Evolutionary conservation across 164 flowering plant genomes (phyloP).

Genomic region (Macadamia tetraphylla): DNA sequence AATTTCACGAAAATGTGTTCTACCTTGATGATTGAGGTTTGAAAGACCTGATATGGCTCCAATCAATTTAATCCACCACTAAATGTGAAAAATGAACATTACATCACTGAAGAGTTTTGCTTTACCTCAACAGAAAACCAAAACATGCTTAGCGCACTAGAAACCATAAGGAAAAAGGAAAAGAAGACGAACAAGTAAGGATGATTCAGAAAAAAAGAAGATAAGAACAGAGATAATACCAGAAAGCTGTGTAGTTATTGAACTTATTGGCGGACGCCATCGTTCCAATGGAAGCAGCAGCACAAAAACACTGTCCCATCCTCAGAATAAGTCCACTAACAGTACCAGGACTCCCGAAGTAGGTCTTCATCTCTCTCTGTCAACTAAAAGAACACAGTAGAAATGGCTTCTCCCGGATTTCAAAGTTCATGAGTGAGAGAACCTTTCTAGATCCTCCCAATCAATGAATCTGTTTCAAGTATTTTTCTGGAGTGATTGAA

Average conservation of each 20-base stretch:
- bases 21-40: too few relatives aligned
- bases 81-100: too few relatives aligned
- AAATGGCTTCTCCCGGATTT: neutral
- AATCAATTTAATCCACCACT: too few relatives aligned
- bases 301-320: constrained; percentile 63
- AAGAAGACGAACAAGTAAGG: neutral
- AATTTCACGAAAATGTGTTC: too few relatives aligned
- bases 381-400: constrained; percentile 1
- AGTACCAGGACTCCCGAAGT: constrained; percentile 74
- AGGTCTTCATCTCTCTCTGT: constrained; percentile 49
- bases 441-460: neutral
- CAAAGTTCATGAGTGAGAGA: neutral
- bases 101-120: too few relatives aligned
- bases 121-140: too few relatives aligned
- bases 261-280: constrained; percentile 71
- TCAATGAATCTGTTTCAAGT: too few relatives aligned
- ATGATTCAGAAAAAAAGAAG: neutral
- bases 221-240: neutral
- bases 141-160: neutral
- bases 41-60: too few relatives aligned
- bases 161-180: neutral
- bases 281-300: constrained; percentile 49
- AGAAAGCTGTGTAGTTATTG: constrained; percentile 15
- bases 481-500: too few relatives aligned
- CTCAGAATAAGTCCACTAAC: constrained; percentile 59